Evolutionary conservation across 208 protist species (phyloP).

Genomic region (Wallacemonas sp.): DNA sequence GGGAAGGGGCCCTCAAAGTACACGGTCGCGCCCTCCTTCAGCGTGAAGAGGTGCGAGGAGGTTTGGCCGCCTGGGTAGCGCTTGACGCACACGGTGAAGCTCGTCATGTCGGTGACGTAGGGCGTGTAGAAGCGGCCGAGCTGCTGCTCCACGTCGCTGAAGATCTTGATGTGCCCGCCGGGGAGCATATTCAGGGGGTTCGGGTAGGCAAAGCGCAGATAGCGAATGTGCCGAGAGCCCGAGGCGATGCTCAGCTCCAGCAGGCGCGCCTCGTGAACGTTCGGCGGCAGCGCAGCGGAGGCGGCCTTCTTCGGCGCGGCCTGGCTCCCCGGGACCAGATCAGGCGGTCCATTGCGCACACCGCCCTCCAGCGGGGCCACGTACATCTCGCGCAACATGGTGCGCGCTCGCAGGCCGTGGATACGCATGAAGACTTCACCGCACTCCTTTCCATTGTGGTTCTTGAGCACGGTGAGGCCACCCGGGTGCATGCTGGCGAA

Average conservation of each 20-base stretch:
- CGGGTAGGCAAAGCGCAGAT: conserved; percentile 50
- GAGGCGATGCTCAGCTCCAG: conserved; percentile 14
- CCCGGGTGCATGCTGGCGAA: conserved; percentile 58
- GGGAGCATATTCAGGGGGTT: conserved; percentile 38
- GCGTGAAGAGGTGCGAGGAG: conserved; percentile 49
- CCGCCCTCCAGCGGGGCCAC: conserved; percentile 34
- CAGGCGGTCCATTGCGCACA: not conserved
- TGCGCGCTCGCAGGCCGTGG: conserved; percentile 50
- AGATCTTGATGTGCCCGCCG: conserved; percentile 61
- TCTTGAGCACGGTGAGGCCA: conserved; percentile 39
- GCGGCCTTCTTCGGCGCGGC: not conserved
- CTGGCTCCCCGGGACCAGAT: not conserved
- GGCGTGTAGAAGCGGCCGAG: conserved; percentile 55
- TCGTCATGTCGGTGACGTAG: conserved; percentile 41
- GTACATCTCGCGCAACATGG: conserved; percentile 38
- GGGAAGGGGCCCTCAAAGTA: conserved; percentile 56
- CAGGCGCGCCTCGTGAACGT: conserved; percentile 5
- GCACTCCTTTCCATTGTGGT: conserved; percentile 61
- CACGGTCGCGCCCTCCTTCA: conserved; percentile 41
- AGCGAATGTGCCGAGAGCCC: conserved; percentile 19
- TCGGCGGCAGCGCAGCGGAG: not conserved
- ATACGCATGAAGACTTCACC: conserved; percentile 73
- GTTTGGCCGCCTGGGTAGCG: conserved; percentile 40
- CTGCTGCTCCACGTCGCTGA: conserved; percentile 24
- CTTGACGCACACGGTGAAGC: conserved; percentile 64